Base-by-base conservation (phyloP, 306 rosid species). In the Neltuma alba region DNA sequence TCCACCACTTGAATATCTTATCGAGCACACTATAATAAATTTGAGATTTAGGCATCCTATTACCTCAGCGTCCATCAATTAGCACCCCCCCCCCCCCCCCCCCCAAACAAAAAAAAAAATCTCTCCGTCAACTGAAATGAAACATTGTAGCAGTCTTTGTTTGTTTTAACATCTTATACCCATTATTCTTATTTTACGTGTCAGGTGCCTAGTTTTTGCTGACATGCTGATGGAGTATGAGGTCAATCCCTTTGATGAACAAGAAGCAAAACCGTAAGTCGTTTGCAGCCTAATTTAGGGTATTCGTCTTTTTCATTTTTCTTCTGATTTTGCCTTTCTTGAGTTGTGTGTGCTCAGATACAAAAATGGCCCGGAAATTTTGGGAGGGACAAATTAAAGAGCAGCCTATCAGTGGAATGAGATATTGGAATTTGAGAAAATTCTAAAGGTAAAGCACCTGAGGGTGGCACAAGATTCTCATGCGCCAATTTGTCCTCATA, bases 301-400 rank as follows among this genome's bases (percentile, higher is more conserved):
- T 44, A 44, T 16, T 75, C 20, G 28, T 38, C 36, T 31, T 18
- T 6, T 64, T 71, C 45, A 42, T 14, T 0, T 6, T 6, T 62
- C 13, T 65, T 72, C 74, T 66, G 52, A 48, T 45, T 76, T 69
- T 50, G 36, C 69, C 31, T 13, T 16, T 71, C 72, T 75, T 79
- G 69, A 65, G 75, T 71, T 75, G 70, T 80, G 70, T 78, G 58
- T 42, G 77, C 61, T 81, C 89, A 91, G 98, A 79, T 94, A 94
- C 80, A 90, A 94, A 90, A 94, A 90, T 82, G 98, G 92, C 79
- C 96, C 98, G 27, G 98, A 94, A 86, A 94, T 94, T 84, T 86
- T 94, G 89, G 98, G 94, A 14, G 92, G 92, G 98, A 94, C 97
- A 86, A 94, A 94, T 85, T 88, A 14, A 16, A n/a, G n/a, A n/a